Conservation (phyloP, 2,329 filamentous ascomycete species). For the Didymella glomerata region DNA sequence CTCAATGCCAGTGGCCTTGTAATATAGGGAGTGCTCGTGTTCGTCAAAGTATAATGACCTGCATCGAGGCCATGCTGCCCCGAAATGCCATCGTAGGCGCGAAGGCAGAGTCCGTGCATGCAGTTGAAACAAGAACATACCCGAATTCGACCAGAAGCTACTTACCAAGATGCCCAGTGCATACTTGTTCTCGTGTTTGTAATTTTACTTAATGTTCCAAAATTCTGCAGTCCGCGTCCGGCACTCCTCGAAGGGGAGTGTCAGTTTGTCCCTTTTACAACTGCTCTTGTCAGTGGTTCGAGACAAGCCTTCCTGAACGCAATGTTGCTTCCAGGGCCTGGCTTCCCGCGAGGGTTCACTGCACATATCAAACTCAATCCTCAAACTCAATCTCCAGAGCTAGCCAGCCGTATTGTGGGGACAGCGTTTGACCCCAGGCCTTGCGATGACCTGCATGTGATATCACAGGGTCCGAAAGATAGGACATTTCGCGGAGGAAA, state of each 20-base stretch:
- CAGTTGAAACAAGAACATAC: not conserved
- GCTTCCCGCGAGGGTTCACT: slow-evolving; percentile 3
- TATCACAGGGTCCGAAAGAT: slow-evolving; percentile 18
- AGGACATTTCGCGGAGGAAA: slow-evolving; percentile 12
- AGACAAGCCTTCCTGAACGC: slow-evolving; percentile 8
- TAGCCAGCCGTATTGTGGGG: slow-evolving; percentile 2
- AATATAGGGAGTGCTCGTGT: not conserved
- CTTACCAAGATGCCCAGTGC: not conserved
- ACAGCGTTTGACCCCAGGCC: not conserved
- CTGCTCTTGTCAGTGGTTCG: not conserved
- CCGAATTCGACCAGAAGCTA: not conserved
- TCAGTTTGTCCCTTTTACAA: not conserved
- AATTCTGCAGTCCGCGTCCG: not conserved
- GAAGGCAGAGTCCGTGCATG: not conserved
- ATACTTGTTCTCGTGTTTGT: not conserved
- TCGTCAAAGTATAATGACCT: not conserved
- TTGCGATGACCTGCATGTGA: slow-evolving; percentile 10
- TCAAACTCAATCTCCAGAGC: slow-evolving; percentile 6
- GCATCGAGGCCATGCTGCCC: not conserved
- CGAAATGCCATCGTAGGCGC: not conserved
- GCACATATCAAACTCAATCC: slow-evolving; percentile 15
- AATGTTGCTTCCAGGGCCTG: slow-evolving; percentile 2
- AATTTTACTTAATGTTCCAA: not conserved
- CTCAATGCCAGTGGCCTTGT: not conserved
- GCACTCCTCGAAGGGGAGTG: not conserved